Evolutionary conservation across 805 yeast genomes (phyloP).

Genomic region (Cyberlindnera veronae): DNA sequence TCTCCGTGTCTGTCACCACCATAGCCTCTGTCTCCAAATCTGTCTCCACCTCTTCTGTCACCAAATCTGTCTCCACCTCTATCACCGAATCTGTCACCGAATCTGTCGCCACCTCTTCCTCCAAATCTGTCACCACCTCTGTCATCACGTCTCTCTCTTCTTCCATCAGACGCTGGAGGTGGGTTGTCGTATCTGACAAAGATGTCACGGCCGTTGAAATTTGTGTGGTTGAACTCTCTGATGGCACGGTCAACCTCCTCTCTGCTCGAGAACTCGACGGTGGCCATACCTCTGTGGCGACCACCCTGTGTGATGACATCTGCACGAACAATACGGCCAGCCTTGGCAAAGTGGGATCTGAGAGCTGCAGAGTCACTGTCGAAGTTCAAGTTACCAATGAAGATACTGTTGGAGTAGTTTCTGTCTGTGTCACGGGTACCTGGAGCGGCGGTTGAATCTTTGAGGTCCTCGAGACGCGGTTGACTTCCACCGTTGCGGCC

Average conservation of each 20-base stretch:
- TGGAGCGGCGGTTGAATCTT: constrained; percentile 26
- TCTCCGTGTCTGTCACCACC: constrained; percentile 18
- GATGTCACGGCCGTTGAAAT: constrained; percentile 69
- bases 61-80: constrained; percentile 1
- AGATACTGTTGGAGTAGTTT: constrained; percentile 65
- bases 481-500: constrained; percentile 10
- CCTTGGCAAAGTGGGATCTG: constrained; percentile 53
- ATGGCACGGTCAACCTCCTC: constrained; percentile 74
- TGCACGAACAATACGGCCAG: constrained; percentile 71
- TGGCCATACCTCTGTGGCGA: constrained; percentile 85
- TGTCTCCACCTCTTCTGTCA: constrained; percentile 10
- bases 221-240: constrained; percentile 58
- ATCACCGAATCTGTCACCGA: not conserved
- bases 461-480: constrained; percentile 27
- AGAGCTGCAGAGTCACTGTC: constrained; percentile 57
- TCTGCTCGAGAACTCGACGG: constrained; percentile 72
- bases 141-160: constrained; percentile 9
- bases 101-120: constrained; percentile 10
- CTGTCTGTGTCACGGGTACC: constrained; percentile 41
- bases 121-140: constrained; percentile 10
- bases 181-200: constrained; percentile 91
- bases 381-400: constrained; percentile 72
- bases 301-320: constrained; percentile 79
- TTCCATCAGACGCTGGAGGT: constrained; percentile 51
- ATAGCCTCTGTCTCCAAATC: constrained; percentile 9